Evolutionary conservation across 2,329 filamentous ascomycete species (phyloP), one percentile per base, ranked within the genome.

Genomic region (Cladosporium oxysporum): DNA sequence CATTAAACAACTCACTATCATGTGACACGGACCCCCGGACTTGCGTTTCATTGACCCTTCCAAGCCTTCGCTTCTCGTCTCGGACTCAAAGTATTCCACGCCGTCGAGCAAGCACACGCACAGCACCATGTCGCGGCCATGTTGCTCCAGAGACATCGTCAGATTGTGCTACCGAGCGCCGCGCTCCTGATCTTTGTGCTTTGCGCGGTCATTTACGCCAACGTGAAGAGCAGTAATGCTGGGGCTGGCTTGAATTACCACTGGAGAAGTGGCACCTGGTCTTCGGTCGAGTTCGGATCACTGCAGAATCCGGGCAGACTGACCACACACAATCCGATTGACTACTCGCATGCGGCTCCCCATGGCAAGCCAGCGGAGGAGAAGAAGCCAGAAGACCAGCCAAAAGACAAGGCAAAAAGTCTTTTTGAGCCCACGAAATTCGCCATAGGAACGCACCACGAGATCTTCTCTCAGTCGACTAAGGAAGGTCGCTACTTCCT

Each of bases 391-490:
- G n/a, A 47, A 47, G 41, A 23, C 41, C n/a, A 47, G 41, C n/a
- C 41, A 47, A 23, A 47, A 21, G 41, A 44, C 37, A n/a, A 44
- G 37, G n/a, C 37, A 5, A n/a, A 47, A 47, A 16, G 18, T 16
- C 41, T 21, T 8, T 8, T 8, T n/a, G 41, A 31, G 21, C 28
- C 52, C 5, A 55, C 52, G 29, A n/a, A 29, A n/a, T 55, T 55
- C 29, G 58, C 41, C 2, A 5, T 41, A 26, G 58, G 18, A 7
- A 47, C 58, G 26, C 58, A 60, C 31, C 58, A 60, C 28, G 58
- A 60, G 28, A 47, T 86, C 50, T 82, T 78, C 70, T 87, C 85
- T 0, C 49, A 74, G 2, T 82, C 83, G 0, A 84, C 81, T 0
- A 58, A 67, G 1, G 77, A 85, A 69, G 75, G 72, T 37, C 81